Base-by-base conservation (phyloP, 2,329 filamentous ascomycete species). In the Fusarium multiceps region DNA sequence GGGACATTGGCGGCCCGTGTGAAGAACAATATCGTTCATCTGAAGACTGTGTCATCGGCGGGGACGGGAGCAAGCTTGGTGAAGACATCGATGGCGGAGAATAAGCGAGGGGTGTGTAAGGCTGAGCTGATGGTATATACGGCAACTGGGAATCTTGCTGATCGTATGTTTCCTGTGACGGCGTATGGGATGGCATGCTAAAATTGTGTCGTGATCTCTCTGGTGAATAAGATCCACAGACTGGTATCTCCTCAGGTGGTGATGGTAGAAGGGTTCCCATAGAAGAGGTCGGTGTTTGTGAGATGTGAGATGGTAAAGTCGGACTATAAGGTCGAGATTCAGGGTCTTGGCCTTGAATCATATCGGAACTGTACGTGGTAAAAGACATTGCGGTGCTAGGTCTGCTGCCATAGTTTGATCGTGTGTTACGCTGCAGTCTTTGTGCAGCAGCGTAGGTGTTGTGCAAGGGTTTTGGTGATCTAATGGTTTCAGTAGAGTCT, bases 91-190 rank as follows among this genome's bases (percentile, higher is more conserved):
- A 54, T 11, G 54, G 69, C 49, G 68, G 61, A 32, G 71, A 68
- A 18, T 63, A 66, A 18, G 58, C 43, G 5, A 56, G 40, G 34
- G 61, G 66, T 10, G 59, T 68, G 20, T 56, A 64, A 21, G 73
- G 73, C 56, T 75, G 73, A 53, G 73, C 73, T 32, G 73, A 75
- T 21, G 73, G 73, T 53, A 75, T 75, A 7, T 47, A 50, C 12
- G 41, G 55, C 21, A 45, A 48, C 18, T 66, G 55, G 10, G 56
- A 59, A 49, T 53, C 56, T 30, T 68, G 55, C 18, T 56, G 14
- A 5, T 59, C 46, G 21, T 51, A 55, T 9, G 14, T 46, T 43
- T 62, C 40, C 11, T 66, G 61, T 53, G 55, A 47, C 32, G 47
- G 18, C 12, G 34, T 34, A 20, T 45, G 50, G 18, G 53, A 16